These are phyloP conservation scores for Fraxinus dipetala DNA, from an alignment of 305 asterid species.

Conservation along the genomic window DNA sequence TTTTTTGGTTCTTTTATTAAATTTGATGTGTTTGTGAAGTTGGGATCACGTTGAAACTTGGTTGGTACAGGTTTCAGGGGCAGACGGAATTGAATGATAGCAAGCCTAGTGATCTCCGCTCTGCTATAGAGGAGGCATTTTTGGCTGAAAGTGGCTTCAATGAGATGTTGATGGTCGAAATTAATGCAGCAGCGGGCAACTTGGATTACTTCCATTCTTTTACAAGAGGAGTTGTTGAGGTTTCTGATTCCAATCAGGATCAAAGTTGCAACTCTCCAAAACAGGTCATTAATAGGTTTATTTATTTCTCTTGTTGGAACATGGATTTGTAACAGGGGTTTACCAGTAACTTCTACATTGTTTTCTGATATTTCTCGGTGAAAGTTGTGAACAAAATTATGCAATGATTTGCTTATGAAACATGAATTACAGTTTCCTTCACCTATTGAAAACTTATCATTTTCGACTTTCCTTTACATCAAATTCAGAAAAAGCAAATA, in stretches of 20 bases:
- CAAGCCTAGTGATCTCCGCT: constrained; percentile 69
- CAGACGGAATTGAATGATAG: constrained; percentile 81
- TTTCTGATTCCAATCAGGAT: constrained; percentile 57
- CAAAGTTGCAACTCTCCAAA: constrained; percentile 53
- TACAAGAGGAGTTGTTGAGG: constrained; percentile 63
- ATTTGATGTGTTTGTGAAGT: constrained; percentile 16
- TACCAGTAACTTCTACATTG: constrained; percentile 10
- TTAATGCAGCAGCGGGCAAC: constrained; percentile 87
- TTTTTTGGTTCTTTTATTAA: neutral
- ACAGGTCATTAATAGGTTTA: constrained; percentile 36
- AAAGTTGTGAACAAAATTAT: constrained; percentile 16
- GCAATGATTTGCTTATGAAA: neutral
- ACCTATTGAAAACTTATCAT: neutral
- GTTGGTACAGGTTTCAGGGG: constrained; percentile 79
- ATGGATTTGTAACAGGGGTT: constrained; percentile 1
- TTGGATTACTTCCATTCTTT: constrained; percentile 66
- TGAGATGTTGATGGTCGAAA: constrained; percentile 89
- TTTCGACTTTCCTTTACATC: neutral
- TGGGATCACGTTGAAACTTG: constrained; percentile 18
- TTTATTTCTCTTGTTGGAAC: constrained; percentile 5
- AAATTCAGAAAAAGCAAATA: constrained; percentile 9
- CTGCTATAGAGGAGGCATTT: constrained; percentile 96
- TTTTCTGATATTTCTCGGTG: constrained; percentile 15
- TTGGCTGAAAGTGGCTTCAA: constrained; percentile 78
- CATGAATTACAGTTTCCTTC: constrained; percentile 6